Base-by-base conservation (phyloP, 768 basidiomycete species). In the Boletellus sp. region DNA sequence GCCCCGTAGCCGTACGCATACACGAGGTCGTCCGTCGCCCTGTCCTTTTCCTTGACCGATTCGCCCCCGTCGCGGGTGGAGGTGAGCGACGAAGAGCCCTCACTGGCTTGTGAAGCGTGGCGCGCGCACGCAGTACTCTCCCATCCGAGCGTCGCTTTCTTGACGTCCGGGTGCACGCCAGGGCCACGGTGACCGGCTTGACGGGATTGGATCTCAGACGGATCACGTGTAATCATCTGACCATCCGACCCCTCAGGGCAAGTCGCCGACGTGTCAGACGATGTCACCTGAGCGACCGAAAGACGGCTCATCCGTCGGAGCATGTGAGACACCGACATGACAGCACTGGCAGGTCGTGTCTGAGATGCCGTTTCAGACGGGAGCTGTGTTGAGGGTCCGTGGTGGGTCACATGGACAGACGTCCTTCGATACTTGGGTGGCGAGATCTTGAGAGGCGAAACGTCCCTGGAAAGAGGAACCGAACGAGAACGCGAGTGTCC, bases 1-100 rank as follows among this genome's bases (percentile, higher is more conserved):
- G 54, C 62, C 1, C 66, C 66, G 24, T 67, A 67, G 9, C 66
- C 67, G 32, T 67, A 67, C 10, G 61, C 50, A 42, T 58, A 62
- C 50, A 47, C 48, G 31, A 52, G 41, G 15, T 13, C 42, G 5
- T 54, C 47, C 16, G 41, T 42, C 10, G 36, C 35, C 36, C 23
- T 45, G 31, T 22, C 50, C 10, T 26, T 53, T 47, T 52, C 52
- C 17, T 36, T 26, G 42, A 36, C 36, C 22, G 57, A 59, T 53
- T 58, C 61, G 24, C 56, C 47, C 11, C 51, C 52, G 4, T 50
- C 48, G 24, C 38, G 51, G 7, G 22, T 46, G 36, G 46, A 45
- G 10, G 49, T 38, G 19, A 24, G 28, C 4, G 50, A 46, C 33
- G 54, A 41, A 16, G 52, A 45, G 42, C 35, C 38, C 11, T 22